Evolutionary conservation across 192 early-diverging fungal species (phyloP).

Genomic region (Thamnidium elegans): DNA sequence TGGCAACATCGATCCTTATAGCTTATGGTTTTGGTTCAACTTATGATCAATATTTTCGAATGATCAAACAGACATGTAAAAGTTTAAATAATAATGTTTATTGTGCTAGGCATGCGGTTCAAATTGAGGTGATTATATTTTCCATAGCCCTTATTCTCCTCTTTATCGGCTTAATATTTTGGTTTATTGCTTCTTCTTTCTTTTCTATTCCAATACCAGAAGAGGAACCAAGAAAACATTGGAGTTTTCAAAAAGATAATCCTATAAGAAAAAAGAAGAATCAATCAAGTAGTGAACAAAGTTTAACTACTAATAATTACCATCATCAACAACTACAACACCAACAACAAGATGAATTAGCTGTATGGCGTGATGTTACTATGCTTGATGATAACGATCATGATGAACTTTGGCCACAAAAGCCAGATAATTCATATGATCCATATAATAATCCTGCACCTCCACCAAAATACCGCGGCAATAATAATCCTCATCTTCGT

Average conservation of each 20-base stretch:
- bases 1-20: not conserved
- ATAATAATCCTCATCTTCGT: not conserved
- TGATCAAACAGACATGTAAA: not conserved
- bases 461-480: not conserved
- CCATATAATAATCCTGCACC: not conserved
- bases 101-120: not conserved
- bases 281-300: not conserved
- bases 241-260: not conserved
- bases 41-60: not conserved
- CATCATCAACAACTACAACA: not conserved
- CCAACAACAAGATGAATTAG: constrained; percentile 4
- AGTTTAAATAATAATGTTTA: not conserved
- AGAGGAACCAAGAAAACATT: not conserved
- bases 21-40: constrained; percentile 5
- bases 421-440: constrained; percentile 1
- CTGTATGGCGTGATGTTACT: constrained; percentile 6
- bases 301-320: not conserved
- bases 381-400: not conserved
- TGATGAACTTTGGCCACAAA: not conserved
- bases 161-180: constrained; percentile 11
- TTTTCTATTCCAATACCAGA: too few species aligned
- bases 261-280: not conserved
- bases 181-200: constrained; percentile 3
- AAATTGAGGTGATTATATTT: constrained; percentile 7
- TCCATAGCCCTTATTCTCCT: not conserved